Conservation (phyloP, 345 rosid genomes). For the Acer yangbiense region DNA sequence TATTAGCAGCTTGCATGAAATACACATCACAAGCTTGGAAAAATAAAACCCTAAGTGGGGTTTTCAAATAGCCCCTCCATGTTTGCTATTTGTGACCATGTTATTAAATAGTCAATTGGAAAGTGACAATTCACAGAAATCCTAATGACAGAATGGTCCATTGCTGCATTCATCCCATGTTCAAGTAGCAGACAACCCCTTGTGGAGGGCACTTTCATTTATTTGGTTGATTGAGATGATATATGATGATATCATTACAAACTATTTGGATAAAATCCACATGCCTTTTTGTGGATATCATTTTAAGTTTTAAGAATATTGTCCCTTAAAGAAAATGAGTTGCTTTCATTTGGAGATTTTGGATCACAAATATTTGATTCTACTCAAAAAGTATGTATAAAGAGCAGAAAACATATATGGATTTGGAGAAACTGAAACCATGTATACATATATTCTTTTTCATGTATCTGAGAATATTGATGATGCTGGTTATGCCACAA, state of each 20-base stretch:
- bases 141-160: conserved; percentile 22
- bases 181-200: conserved; percentile 44
- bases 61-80: no score
- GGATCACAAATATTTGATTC: conserved; percentile 19
- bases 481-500: background rate
- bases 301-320: conserved; percentile 20
- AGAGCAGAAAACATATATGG: background rate
- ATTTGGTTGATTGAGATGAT: background rate
- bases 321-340: conserved; percentile 1
- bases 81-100: conserved; percentile 12
- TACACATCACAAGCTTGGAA: no score
- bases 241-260: background rate
- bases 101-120: background rate
- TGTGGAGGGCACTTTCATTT: conserved; percentile 39
- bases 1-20: background rate
- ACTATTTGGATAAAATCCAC: conserved; percentile 37
- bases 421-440: conserved; percentile 12
- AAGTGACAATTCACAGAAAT: conserved; percentile 3
- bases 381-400: background rate
- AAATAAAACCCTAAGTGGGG: no score
- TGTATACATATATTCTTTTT: no score
- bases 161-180: conserved; percentile 13
- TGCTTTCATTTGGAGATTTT: background rate
- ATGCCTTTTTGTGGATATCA: conserved; percentile 31
- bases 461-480: no score